These are phyloP conservation scores for Leccinum boreale DNA, from an alignment of 768 basidiomycete species.

Conservation along the genomic window DNA sequence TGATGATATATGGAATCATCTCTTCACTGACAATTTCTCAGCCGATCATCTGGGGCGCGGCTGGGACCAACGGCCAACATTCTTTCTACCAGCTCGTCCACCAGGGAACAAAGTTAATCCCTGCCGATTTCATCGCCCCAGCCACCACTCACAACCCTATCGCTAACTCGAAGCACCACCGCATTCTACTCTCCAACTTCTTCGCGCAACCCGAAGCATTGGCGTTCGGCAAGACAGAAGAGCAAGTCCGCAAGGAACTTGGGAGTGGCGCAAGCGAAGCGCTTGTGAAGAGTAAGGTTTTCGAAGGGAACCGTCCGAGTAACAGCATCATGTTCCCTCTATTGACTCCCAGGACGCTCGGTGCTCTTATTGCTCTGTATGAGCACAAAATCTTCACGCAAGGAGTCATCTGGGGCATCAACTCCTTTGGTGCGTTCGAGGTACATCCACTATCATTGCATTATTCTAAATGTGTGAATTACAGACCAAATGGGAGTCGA, in stretches of 20 bases:
- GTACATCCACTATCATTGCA: not conserved
- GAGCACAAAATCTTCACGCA: conserved; percentile 99
- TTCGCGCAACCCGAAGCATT: conserved; percentile 98
- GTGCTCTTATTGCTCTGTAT: conserved; percentile 84
- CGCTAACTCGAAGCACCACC: conserved; percentile 84
- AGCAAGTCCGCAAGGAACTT: conserved; percentile 70
- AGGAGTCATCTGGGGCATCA: conserved; percentile 97
- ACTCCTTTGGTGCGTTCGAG: conserved; percentile 79
- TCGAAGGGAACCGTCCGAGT: conserved; percentile 95
- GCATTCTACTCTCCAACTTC: conserved; percentile 96
- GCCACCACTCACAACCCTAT: conserved; percentile 90
- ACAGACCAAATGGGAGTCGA: conserved; percentile 99
- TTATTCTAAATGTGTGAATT: not conserved
- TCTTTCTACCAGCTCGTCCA: conserved; percentile 99
- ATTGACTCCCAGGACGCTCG: conserved; percentile 86
- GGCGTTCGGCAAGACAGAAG: conserved; percentile 96
- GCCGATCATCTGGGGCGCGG: conserved; percentile 99
- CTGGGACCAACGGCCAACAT: conserved; percentile 98
- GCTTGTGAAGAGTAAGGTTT: conserved; percentile 94
- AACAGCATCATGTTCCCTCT: conserved; percentile 95
- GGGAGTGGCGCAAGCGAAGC: conserved; percentile 73
- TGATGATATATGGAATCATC: not conserved
- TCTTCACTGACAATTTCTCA: conserved; percentile 26
- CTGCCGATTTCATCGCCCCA: conserved; percentile 90
- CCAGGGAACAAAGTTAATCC: conserved; percentile 91